Evolutionary conservation across 2,329 filamentous ascomycete species (phyloP), one percentile per base, ranked within the genome.

Genomic region (Herpotrichia juniperi): DNA sequence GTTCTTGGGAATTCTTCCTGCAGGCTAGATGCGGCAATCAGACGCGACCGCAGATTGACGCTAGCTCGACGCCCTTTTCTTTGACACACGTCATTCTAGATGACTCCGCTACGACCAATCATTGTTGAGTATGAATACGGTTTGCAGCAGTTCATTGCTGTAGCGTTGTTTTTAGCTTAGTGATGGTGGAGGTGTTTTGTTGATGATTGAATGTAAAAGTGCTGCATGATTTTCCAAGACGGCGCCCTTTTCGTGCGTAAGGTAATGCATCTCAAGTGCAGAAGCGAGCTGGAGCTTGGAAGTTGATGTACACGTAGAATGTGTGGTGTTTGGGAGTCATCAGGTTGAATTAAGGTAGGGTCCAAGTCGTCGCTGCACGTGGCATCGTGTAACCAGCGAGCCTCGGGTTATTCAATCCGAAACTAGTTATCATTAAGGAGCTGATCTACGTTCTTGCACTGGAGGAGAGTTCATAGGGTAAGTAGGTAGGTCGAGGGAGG

Each of bases 1-100:
- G 48, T 40, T 40, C 37, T 12, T 14, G 10, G 37, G 25, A 40
- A 40, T 40, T 21, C 25, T 40, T 12, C 25, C 50, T 39, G 46
- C 35, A 47, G 22, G 37, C 48, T 56, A 26, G 50, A 64, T 61
- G 40, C 35, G 59, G 60, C 24, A 66, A 54, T 51, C 57, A 25
- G 46, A 64, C 22, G 56, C 59, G 62, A 48, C 12, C 26, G 39
- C 49, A 39, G 32, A 34, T 54, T 51, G 31, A 16, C 53, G 54
- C 51, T 37, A 53, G 62, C 57, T 47, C 49, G 42, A 34, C 59
- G 61, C 63, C 63, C 58, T 67, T 61, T 49, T 50, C 39, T 53
- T 49, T 53, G 31, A 34, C 31, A 11, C 37, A 40, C 34, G 34
- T 37, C 34, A 37, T 37, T 19, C 6, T 21, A n/a, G 21, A 17